Evolutionary conservation across 352 stramenopile genomes (phyloP), one percentile per base, ranked within the genome.

Genomic region (Pythium aristosporum): DNA sequence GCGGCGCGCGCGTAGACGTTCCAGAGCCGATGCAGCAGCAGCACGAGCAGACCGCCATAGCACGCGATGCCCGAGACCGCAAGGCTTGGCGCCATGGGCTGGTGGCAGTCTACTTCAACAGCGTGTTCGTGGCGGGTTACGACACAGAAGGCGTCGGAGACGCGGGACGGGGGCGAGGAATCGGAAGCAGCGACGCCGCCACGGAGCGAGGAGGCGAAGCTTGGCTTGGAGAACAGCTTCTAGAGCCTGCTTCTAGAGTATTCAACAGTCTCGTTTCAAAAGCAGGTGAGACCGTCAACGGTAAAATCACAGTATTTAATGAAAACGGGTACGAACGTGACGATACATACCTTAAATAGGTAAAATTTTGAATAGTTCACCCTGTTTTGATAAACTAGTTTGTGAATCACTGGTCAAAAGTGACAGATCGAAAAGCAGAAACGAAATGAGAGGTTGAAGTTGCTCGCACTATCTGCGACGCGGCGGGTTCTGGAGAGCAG

Each of bases 21-120:
- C 50, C 49, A 60, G 18, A 52, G 16, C 7, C 50, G 60, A 28
- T 51, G 60, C 60, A 67, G 1, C 10, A 67, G 60, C 50, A 61
- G 28, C 28, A 32, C 51, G 21, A 57, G 16, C 16, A 61, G 30
- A 15, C 30, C 30, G 43, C 41, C 43, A 18, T 10, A 67, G 16
- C 41, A 36, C 39, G 44, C 50, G 51, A 49, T n/a, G 32, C 36
- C 41, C 51, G 18, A 9, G 43, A 50, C 18, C 21, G 18, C 43
- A 25, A 50, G 9, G 43, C 21, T 7, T 15, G 16, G 8, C 43
- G 16, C 21, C 43, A 50, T 50, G 39, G 18, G 21, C 43, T 9
- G 43, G 18, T 10, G 43, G 18, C 8, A 7, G 18, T 20, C 7
- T 5, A 28, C 15, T 12, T 10, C 6, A 37, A 47, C 10, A 32